Conservation (phyloP, 345 rosid species). For the Euphorbia peplus region DNA sequence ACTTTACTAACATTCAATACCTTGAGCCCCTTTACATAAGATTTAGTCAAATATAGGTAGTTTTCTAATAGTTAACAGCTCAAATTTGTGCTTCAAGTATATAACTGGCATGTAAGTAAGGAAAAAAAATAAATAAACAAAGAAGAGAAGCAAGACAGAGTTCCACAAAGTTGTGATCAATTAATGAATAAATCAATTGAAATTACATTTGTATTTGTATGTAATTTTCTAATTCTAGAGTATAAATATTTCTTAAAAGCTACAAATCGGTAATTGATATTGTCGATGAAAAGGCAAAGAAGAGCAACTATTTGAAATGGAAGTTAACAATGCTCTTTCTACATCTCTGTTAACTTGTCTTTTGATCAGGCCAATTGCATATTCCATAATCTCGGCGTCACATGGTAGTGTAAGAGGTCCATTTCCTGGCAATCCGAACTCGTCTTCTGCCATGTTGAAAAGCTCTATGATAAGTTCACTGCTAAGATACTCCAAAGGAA, state of each 20-base stretch:
- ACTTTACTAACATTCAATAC: too few species aligned
- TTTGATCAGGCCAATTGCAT: conserved; percentile 13
- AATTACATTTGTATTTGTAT: too few species aligned
- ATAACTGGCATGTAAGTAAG: too few species aligned
- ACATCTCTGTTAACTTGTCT: conserved; percentile 2
- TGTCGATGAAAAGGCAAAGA: background rate
- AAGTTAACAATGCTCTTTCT: background rate
- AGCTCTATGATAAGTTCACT: conserved; percentile 8
- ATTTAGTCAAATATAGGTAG: too few species aligned
- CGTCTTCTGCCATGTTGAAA: conserved; percentile 9
- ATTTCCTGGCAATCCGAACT: background rate
- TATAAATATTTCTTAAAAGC: background rate
- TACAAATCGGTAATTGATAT: conserved; percentile 1
- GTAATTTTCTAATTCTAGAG: too few species aligned
- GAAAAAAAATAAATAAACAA: too few species aligned
- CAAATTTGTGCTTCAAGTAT: too few species aligned
- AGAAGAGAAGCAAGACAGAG: background rate
- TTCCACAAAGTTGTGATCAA: background rate
- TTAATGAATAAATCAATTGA: too few species aligned
- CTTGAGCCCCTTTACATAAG: too few species aligned
- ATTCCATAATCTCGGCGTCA: conserved; percentile 11
- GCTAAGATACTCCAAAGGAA: conserved; percentile 7
- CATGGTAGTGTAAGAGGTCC: conserved; percentile 2
- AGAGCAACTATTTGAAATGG: background rate
- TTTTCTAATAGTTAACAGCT: too few species aligned